phyloP scores from a whole-genome alignment of 768 basidiomycete genomes.

The Cystofilobasidium macerans region DNA sequence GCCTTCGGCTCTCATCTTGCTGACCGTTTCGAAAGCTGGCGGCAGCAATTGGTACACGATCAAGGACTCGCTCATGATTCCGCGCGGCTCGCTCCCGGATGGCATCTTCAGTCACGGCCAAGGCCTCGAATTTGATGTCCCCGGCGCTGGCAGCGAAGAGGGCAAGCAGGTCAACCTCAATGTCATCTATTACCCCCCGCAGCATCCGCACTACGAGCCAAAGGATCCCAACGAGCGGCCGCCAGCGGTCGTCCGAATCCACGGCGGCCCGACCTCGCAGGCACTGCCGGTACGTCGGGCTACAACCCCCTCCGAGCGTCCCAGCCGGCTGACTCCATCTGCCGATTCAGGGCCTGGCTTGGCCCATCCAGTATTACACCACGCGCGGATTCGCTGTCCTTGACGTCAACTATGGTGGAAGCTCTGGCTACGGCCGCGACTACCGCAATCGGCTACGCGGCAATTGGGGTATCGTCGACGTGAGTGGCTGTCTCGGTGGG shows the following conservation, averaged over 20 bases:
- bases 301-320: not conserved
- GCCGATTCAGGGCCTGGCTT: conserved; percentile 1
- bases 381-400: conserved; percentile 42
- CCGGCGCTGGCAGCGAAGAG: conserved; percentile 3
- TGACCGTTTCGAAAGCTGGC: conserved; percentile 7
- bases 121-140: conserved; percentile 18
- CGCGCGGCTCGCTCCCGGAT: not conserved
- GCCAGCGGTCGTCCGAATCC: conserved; percentile 54
- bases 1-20: conserved; percentile 26
- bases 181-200: conserved; percentile 57
- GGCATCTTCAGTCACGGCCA: conserved; percentile 12
- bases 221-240: conserved; percentile 48
- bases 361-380: conserved; percentile 26
- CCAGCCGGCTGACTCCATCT: too few species aligned
- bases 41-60: not conserved
- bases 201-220: conserved; percentile 50
- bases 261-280: conserved; percentile 58
- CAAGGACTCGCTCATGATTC: conserved; percentile 8
- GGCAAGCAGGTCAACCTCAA: conserved; percentile 40
- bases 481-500: conserved; percentile 28
- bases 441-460: conserved; percentile 55
- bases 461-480: conserved; percentile 65
- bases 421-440: conserved; percentile 57
- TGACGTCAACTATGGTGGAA: conserved; percentile 65
- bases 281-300: not conserved